Evolutionary conservation across 306 rosid genomes (phyloP).

Genomic region (Hylodesmum podocarpum): DNA sequence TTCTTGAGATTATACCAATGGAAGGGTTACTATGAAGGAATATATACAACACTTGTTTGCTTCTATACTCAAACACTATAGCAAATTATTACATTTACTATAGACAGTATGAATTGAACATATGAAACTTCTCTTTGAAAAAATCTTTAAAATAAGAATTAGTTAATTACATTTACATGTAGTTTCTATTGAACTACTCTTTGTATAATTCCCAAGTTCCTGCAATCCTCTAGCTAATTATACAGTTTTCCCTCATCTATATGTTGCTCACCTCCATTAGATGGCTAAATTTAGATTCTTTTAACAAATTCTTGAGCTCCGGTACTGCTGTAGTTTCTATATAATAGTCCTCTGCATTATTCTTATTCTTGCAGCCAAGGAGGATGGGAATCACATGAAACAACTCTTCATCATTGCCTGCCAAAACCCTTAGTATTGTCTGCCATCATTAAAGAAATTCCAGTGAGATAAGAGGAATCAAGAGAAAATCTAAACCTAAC

Average conservation of each 20-base stretch:
- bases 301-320: conserved; percentile 51
- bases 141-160: background rate
- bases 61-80: background rate
- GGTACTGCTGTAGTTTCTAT: conserved; percentile 35
- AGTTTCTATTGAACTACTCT: conserved; percentile 7
- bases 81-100: background rate
- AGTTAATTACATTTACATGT: conserved; percentile 2
- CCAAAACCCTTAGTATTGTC: conserved; percentile 76
- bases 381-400: conserved; percentile 61
- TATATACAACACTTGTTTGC: background rate
- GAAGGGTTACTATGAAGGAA: conserved; percentile 18
- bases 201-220: background rate
- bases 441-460: conserved; percentile 41
- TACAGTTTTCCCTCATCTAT: background rate
- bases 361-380: conserved; percentile 66
- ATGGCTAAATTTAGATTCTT: conserved; percentile 79
- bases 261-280: conserved; percentile 80
- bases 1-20: background rate
- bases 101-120: conserved; percentile 13
- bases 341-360: conserved; percentile 44
- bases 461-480: conserved; percentile 6
- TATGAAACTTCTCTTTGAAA: background rate
- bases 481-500: background rate
- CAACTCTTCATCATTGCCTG: conserved; percentile 67
- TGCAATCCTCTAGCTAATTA: background rate